These are phyloP conservation scores for Colletotrichum godetiae DNA, from an alignment of 2,329 filamentous ascomycete genomes.

Conservation along the genomic window DNA sequence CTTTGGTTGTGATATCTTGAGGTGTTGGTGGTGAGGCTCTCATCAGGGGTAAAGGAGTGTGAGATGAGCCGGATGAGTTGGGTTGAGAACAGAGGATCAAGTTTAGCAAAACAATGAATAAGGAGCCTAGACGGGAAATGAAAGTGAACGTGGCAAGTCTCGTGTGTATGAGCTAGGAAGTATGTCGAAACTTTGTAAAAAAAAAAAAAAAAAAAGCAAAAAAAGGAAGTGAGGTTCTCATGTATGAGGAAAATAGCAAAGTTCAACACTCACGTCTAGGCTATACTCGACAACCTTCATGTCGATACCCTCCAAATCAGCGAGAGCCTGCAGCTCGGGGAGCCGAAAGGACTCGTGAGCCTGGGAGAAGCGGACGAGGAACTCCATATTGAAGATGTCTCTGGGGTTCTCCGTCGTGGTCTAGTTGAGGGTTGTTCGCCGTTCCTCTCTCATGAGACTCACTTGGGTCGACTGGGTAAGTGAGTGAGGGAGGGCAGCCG, in stretches of 20 bases:
- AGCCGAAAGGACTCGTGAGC: constrained; percentile 90
- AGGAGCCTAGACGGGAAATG: too few species aligned
- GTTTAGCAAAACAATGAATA: too few species aligned
- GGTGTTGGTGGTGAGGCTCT: not conserved
- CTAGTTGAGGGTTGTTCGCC: not conserved
- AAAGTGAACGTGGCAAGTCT: too few species aligned
- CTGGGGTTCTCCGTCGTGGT: not conserved
- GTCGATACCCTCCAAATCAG: constrained; percentile 72
- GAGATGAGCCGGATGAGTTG: not conserved
- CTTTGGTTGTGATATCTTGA: not conserved
- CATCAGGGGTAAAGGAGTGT: too few species aligned
- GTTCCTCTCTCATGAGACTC: not conserved
- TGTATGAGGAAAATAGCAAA: not conserved
- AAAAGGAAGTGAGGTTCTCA: not conserved
- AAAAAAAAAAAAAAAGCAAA: too few species aligned
- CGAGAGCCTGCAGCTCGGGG: constrained; percentile 85
- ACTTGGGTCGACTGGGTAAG: not conserved
- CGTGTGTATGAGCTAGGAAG: too few species aligned
- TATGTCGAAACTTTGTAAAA: too few species aligned
- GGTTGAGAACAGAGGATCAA: not conserved
- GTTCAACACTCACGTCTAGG: constrained; percentile 69
- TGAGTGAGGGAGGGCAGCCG: constrained; percentile 2
- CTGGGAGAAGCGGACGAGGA: constrained; percentile 90
- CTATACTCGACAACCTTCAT: constrained; percentile 82
- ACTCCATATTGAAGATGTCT: constrained; percentile 66